Percentiles rank a stretch among this genome's conserved stretches.
phyloP scores from a whole-genome alignment of 345 rosid genomes.

The Rubroshorea leprosula region DNA sequence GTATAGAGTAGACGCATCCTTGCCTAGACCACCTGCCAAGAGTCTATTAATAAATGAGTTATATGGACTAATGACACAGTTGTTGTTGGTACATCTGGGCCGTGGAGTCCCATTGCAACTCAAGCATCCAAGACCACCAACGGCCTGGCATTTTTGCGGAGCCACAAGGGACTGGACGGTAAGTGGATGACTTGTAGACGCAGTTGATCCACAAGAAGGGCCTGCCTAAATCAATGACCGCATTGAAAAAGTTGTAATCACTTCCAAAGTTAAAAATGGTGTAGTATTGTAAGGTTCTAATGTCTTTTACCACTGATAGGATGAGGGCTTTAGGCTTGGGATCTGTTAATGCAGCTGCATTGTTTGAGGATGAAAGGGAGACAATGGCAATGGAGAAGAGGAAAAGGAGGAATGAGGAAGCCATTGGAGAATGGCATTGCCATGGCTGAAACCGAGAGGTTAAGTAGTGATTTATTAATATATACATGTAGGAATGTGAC shows the following conservation, averaged over 20 bases:
- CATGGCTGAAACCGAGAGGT: no score
- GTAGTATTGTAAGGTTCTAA: neutral
- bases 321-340: neutral
- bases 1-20: neutral
- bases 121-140: neutral
- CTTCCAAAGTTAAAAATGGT: neutral
- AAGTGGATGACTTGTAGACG: neutral
- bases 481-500: no score
- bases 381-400: no score
- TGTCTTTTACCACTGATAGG: neutral
- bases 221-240: neutral
- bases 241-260: neutral
- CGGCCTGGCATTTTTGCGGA: neutral
- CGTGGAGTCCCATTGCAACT: neutral
- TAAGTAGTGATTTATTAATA: no score
- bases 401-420: no score
- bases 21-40: neutral
- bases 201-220: neutral
- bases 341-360: no score
- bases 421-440: no score
- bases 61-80: neutral
- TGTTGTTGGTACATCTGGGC: neutral
- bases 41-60: neutral
- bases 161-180: neutral
- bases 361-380: no score